Base-by-base conservation (phyloP, 257 asterid species). In the Fraxinus cuspidata region DNA sequence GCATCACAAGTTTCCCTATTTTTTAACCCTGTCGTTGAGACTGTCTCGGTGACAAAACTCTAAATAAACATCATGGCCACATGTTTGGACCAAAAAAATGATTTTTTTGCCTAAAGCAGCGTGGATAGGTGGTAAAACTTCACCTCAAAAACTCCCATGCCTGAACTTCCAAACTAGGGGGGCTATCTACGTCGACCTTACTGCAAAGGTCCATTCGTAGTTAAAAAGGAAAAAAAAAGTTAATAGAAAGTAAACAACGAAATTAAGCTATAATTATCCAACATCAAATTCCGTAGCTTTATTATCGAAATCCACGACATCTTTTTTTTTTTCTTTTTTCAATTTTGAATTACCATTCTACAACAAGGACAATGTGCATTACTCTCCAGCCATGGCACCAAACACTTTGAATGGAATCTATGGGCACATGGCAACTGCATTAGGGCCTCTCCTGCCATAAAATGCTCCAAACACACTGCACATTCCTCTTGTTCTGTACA, bases 351-450 rank as follows among this genome's bases (percentile, higher is more conserved):
- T 71, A 78, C 70, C 82, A 82, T 68, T 72, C 97, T 86, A 78
- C 97, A 92, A 76, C 92, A 90, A 79, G 97, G 97, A 78, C 97
- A 92, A 40, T 84, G 96, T 0, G 87, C 80, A 76, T 84, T 90
- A 70, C 80, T 83, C 74, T 85, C 87, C 70, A 93, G 82, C 97
- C 97, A 93, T 49, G 97, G 97, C 19, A 82, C 65, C 87, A 91
- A 84, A 76, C 97, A 93, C 21, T 80, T 87, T 2, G 83, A 82
- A 73, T 93, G 97, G 82, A 88, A 93, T 77, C 82, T 85, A 79
- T 93, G 97, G 7, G 83, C 94, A 71, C 97, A 93, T 0, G 88
- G 81, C 87, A 93, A 71, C 76, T 89, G 92, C 91, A 81, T 86
- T 77, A 92, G 76, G 28, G 76, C 83, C 73, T 84, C 85, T 13